Evolutionary conservation across 2,329 filamentous ascomycete species (phyloP), one percentile per base, ranked within the genome.

Genomic region (Ilyonectria sp.): DNA sequence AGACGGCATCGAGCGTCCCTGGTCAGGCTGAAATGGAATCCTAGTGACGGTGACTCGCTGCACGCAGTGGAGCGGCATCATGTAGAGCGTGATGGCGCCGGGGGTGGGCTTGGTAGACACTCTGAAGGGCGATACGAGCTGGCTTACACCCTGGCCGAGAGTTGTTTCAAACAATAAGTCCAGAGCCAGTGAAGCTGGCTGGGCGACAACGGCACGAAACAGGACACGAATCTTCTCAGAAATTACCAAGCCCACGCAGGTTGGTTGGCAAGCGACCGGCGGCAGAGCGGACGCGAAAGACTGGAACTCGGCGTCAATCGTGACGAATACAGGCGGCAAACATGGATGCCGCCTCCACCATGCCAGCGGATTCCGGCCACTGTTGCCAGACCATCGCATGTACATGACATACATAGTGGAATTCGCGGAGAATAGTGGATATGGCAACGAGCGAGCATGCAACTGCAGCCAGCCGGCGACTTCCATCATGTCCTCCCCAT

Each of bases 241-340:
- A 43, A 29, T 31, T 21, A 35, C 29, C 29, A 54, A 33, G 56
- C 35, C 43, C 35, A 15, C 35, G 58, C 43, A 31, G 19, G 57
- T 60, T 54, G 56, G 60, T 55, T 57, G 56, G 58, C 43, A 54
- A 62, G 43, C 53, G 63, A 65, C 63, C 60, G 68, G 70, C 60
- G 68, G 63, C 57, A 57, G 62, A 56, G 57, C 63, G 64, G 59
- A 62, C 50, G 19, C 47, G 53, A 54, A 63, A 49, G 50, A 59
- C 60, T 63, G 60, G 56, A 65, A 50, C 68, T 67, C 66, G 58
- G 72, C 67, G 70, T 71, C 60, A 71, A 67, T 70, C 64, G 69
- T 65, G 61, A 68, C 72, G 67, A 72, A 70, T 72, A 66, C 65
- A 63, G 60, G 63, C 59, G 61, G 55, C 37, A 57, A 61, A 43